A percentile compares a stretch with the other conserved stretches of the same genome.
phyloP scores from a whole-genome alignment of 176 grass and related monocot genomes.

The Alopecurus myosuroides region DNA sequence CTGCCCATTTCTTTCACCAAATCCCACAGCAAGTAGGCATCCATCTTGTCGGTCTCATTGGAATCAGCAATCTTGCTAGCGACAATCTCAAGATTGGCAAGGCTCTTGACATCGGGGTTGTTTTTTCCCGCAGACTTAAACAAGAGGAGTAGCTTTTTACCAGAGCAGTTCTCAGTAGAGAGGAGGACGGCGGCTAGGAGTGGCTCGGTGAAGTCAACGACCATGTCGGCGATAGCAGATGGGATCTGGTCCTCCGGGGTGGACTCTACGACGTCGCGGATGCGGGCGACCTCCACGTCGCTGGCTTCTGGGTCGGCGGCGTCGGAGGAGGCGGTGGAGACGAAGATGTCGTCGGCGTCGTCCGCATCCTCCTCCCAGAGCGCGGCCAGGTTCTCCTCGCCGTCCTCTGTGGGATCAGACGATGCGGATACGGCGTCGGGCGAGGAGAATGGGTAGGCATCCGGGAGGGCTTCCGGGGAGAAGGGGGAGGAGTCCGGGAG shows the following conservation, averaged over 20 bases:
- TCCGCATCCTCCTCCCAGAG: conserved; percentile 59
- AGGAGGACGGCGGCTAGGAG: conserved; percentile 60
- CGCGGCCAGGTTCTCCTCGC: conserved; percentile 43
- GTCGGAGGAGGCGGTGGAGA: not conserved
- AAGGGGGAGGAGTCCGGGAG: conserved; percentile 22
- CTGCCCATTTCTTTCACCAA: conserved; percentile 66
- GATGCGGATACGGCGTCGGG: not conserved
- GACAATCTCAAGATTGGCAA: conserved; percentile 50
- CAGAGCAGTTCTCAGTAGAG: conserved; percentile 33
- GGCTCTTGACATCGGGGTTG: conserved; percentile 38
- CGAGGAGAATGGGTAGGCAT: not conserved
- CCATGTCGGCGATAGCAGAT: conserved; percentile 51
- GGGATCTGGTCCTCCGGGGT: conserved; percentile 41
- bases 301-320: conserved; percentile 25
- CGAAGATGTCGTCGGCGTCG: conserved; percentile 45
- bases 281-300: conserved; percentile 51
- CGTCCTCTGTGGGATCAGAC: conserved; percentile 12
- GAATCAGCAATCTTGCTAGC: conserved; percentile 41
- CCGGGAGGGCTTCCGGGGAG: not conserved
- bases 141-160: conserved; percentile 52
- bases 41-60: conserved; percentile 41
- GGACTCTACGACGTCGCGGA: conserved; percentile 27
- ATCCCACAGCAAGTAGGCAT: conserved; percentile 86
- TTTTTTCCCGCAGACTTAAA: conserved; percentile 52
- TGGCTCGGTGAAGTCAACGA: conserved; percentile 57